Evolutionary conservation across 208 protist genomes (phyloP).

Genomic region (Leishmania mexicana): DNA sequence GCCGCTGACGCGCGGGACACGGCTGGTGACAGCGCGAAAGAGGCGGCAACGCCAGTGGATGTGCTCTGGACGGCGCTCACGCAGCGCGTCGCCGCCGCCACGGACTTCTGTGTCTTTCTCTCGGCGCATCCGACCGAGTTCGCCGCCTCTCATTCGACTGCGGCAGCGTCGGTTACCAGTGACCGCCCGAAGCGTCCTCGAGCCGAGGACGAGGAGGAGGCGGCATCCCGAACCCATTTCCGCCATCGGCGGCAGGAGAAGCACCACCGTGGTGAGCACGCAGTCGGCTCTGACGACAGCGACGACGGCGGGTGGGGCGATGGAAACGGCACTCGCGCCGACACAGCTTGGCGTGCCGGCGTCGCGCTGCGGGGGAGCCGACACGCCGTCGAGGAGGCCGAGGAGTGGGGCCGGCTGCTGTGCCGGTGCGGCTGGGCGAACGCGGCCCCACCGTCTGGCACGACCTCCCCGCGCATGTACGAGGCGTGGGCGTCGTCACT

Average conservation of each 20-base stretch:
- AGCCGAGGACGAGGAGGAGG: not conserved
- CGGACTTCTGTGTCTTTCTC: conserved; percentile 23
- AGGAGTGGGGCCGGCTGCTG: conserved; percentile 31
- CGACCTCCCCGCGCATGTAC: not conserved
- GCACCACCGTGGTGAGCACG: no score
- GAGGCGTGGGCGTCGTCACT: conserved; percentile 22
- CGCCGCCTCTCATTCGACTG: not conserved
- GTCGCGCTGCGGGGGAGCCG: conserved; percentile 14
- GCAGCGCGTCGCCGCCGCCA: conserved; percentile 28
- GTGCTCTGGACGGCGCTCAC: conserved; percentile 25
- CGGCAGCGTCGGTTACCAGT: not conserved
- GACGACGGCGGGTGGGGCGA: not conserved
- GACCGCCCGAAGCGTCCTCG: conserved; percentile 1
- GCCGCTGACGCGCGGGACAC: conserved; percentile 1
- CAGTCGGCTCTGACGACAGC: not conserved
- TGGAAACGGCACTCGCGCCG: not conserved
- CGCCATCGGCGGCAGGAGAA: not conserved
- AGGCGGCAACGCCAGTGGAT: not conserved
- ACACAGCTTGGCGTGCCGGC: not conserved
- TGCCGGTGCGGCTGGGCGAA: conserved; percentile 32
- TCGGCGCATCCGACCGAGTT: conserved; percentile 13
- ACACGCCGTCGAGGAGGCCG: conserved; percentile 22
- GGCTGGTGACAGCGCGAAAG: not conserved
- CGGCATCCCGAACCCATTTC: not conserved
- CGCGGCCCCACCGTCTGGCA: conserved; percentile 11